Evolutionary conservation across 2,329 filamentous ascomycete genomes (phyloP).

Genomic region (Pseudogymnoascus sp.): DNA sequence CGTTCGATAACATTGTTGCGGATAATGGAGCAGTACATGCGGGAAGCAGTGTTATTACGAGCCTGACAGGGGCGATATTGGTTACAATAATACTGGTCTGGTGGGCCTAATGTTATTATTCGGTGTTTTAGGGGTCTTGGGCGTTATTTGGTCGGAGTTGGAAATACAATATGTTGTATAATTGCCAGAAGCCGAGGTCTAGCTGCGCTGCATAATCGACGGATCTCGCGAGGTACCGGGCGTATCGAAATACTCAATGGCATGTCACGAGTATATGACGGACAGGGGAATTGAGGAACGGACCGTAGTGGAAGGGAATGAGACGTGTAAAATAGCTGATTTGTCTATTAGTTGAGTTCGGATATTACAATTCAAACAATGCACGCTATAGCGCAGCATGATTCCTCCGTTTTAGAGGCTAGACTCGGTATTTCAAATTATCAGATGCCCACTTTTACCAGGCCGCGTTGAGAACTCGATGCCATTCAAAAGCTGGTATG

Average conservation of each 20-base stretch:
- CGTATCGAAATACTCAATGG: not conserved
- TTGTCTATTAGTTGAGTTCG: not conserved
- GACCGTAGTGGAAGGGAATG: not conserved
- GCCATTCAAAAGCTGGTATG: not conserved
- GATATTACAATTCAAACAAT: not conserved
- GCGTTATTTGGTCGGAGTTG: slow-evolving; percentile 7
- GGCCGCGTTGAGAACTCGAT: not conserved
- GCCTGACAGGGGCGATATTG: not conserved
- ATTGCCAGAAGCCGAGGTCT: slow-evolving; percentile 1
- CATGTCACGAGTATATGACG: not conserved
- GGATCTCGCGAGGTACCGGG: not conserved
- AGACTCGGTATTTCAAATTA: slow-evolving; percentile 4
- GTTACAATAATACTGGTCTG: not conserved
- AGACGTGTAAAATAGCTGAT: not conserved
- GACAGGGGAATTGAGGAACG: not conserved
- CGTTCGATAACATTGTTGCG: slow-evolving; percentile 11
- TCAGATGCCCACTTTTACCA: not conserved
- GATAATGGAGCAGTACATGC: not conserved
- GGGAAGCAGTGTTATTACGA: not conserved
- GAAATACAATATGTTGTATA: not conserved
- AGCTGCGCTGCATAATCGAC: not conserved
- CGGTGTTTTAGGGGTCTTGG: not conserved
- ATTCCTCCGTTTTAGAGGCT: not conserved
- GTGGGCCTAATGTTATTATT: not conserved
- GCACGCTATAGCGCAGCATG: not conserved